Evolutionary conservation across 1,284 basidiomycete species (phyloP).

Genomic region (Leccinum fallax): DNA sequence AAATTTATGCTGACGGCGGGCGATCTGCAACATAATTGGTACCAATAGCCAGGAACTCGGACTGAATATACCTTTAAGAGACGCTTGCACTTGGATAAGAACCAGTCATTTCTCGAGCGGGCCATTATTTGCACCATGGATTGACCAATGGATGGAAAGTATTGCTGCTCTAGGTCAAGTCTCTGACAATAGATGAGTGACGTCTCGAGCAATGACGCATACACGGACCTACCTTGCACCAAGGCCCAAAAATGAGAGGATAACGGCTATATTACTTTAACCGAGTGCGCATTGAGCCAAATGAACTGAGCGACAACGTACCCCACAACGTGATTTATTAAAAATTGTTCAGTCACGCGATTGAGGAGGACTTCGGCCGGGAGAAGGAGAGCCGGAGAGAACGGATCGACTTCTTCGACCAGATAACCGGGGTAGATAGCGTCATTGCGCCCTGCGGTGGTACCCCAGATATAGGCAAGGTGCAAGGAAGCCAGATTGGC

Average conservation of each 20-base stretch:
- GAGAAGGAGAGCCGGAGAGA: constrained; percentile 51
- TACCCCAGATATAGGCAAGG: constrained; percentile 55
- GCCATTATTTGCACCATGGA: constrained; percentile 54
- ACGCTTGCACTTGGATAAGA: constrained; percentile 45
- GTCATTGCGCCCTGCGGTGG: constrained; percentile 18
- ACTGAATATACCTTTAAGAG: constrained; percentile 52
- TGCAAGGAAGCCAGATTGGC: constrained; percentile 51
- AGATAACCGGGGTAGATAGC: constrained; percentile 8
- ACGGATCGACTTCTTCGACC: constrained; percentile 39
- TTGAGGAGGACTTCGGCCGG: constrained; percentile 54
- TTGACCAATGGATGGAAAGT: constrained; percentile 51
- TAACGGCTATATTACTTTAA: constrained; percentile 53
- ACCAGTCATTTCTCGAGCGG: constrained; percentile 51
- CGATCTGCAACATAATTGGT: constrained; percentile 24
- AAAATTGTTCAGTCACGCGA: constrained; percentile 53
- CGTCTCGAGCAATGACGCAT: constrained; percentile 7
- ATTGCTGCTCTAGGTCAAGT: constrained; percentile 52
- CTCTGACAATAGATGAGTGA: constrained; percentile 45
- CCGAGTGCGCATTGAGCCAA: constrained; percentile 19
- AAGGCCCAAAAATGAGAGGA: constrained; percentile 71
- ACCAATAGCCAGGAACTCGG: constrained; percentile 15
- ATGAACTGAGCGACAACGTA: constrained; percentile 32
- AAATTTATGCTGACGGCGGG: constrained; percentile 25
- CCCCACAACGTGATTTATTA: constrained; percentile 62
- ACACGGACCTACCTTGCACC: constrained; percentile 51